Conservation (phyloP, 2,329 filamentous ascomycete genomes). For the Arthrobotrys iridis region DNA sequence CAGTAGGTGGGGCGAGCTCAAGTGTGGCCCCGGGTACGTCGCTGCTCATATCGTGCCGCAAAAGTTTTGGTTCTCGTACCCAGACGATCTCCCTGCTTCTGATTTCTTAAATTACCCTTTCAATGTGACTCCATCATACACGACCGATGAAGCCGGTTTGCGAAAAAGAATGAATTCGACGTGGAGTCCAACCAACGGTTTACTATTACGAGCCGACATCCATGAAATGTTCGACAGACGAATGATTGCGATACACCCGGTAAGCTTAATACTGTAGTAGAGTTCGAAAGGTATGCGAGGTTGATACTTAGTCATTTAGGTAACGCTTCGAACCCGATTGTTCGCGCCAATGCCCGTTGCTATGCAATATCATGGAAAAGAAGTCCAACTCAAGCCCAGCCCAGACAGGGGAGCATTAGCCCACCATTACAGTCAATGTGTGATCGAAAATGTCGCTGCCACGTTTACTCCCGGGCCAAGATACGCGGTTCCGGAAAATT, state of each 20-base stretch:
- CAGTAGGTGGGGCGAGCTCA: neutral
- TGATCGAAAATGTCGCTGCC: no score
- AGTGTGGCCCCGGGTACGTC: neutral
- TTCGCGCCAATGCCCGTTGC: neutral
- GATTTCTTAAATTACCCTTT: neutral
- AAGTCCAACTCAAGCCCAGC: no score
- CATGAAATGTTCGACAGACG: neutral
- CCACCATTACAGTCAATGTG: no score
- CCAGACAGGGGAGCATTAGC: no score
- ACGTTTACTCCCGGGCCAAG: no score
- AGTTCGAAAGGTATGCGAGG: neutral
- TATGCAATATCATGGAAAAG: neutral
- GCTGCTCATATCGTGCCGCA: neutral
- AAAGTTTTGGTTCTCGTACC: neutral
- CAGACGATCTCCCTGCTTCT: neutral
- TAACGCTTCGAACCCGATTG: neutral
- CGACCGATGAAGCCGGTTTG: neutral
- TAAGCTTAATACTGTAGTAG: neutral
- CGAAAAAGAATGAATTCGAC: neutral
- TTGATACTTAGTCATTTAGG: neutral
- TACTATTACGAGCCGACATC: neutral
- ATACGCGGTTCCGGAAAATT: no score
- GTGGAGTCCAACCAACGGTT: neutral
- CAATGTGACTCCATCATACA: neutral
- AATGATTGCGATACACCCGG: neutral